Base-by-base conservation (phyloP, 2,329 filamentous ascomycete species). In the Peltaster fructicola region DNA sequence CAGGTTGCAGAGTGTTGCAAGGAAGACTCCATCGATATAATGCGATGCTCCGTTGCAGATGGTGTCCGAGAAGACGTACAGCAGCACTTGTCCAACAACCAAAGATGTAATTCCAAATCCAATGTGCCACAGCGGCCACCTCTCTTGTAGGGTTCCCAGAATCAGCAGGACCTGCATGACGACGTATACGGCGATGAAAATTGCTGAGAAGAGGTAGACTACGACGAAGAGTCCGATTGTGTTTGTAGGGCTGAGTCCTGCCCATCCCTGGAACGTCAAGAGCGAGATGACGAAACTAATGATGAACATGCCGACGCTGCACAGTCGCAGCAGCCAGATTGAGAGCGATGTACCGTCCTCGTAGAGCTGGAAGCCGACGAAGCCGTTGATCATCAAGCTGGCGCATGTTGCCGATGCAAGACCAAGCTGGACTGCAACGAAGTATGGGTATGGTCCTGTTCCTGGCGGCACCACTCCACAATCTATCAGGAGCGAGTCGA, bases 291-390 rank as follows among this genome's bases (percentile, higher is more conserved):
- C 68, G 45, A 88, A 88, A 23, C 75, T 77, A 43, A 98, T 71
- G 35, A 75, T 58, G 54, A 93, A 95, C 57, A 90, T 85, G 34
- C 62, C 67, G 9, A 76, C 54, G 2, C 80, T 91, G 47, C 69
- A 73, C 15, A 79, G 55, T 26, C 85, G 73, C 33, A 98, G 59
- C 40, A 93, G 70, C 88, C 88, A 98, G 20, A 98, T 73, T 0
- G 84, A 93, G 19, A 95, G 59, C 2, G 76, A 74, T 2, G 88
- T 98, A 24, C 88, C 88, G 44, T 98, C 88, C 53, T 98, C 88
- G 51, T 98, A 98, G 8, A 98, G 63, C 54, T 95, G 88, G 54
- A 98, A 98, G 16, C 88, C 88, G 26, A 98, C 85, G 45, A 98
- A 98, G 20, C 88, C 88, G 51, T 95, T 95, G 60, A 98, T 84